Percentiles rank a stretch among this genome's conserved stretches.
Evolutionary conservation across 148 eudicot genomes (phyloP).

Genomic region (Spergularia marina): DNA sequence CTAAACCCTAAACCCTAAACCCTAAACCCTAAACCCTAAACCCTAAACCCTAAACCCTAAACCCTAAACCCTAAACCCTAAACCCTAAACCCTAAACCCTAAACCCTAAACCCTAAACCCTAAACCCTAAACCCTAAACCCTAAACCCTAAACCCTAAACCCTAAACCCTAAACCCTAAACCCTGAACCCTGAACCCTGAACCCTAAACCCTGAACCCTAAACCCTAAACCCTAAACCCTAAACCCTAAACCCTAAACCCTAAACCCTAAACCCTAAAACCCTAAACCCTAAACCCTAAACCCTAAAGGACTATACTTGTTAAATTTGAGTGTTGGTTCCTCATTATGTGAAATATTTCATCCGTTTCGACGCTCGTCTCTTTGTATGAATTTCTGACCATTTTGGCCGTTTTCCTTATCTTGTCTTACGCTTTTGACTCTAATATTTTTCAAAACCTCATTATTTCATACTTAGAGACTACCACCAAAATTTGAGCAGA

Average conservation of each 20-base stretch:
- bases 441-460: no score
- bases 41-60: constrained; percentile 23
- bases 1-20: constrained; percentile 22
- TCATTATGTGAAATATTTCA: no score
- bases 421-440: no score
- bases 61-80: constrained; percentile 7
- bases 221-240: constrained; percentile 20
- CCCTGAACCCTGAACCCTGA: constrained; percentile 20
- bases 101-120: constrained; percentile 22
- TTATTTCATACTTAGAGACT: no score
- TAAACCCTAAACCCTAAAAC: constrained; percentile 12
- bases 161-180: constrained; percentile 23
- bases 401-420: no score
- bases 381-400: no score
- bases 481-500: no score
- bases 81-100: constrained; percentile 20
- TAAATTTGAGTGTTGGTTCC: no score
- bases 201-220: constrained; percentile 17
- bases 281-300: constrained; percentile 27
- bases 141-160: constrained; percentile 19
- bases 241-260: constrained; percentile 22
- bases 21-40: constrained; percentile 26
- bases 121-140: constrained; percentile 18
- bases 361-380: no score
- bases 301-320: no score